phyloP scores from a whole-genome alignment of 108 stramenopile species.

The Cyclotella cryptica region DNA sequence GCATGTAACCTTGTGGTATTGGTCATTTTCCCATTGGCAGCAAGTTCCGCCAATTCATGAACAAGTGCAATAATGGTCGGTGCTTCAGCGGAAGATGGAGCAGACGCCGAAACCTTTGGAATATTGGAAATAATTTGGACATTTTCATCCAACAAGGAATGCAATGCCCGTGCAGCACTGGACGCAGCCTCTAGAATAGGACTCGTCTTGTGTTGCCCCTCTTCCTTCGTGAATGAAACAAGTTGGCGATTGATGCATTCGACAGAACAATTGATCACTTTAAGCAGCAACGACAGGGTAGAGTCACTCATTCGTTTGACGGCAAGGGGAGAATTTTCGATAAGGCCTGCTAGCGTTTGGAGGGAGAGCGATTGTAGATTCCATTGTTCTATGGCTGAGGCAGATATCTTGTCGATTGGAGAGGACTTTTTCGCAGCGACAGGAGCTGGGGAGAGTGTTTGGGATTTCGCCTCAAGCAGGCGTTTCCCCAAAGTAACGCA shows the following conservation, averaged over 20 bases:
- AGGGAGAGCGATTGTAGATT: constrained; percentile 34
- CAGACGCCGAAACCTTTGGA: background rate
- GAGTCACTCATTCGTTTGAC: constrained; percentile 20
- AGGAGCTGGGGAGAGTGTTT: background rate
- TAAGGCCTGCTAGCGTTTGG: constrained; percentile 40
- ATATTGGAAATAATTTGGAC: constrained; percentile 32
- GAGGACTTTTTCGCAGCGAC: background rate
- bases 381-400: constrained; percentile 42
- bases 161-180: constrained; percentile 64
- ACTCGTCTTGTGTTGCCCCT: background rate
- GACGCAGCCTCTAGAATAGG: constrained; percentile 42
- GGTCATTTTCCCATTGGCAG: constrained; percentile 13
- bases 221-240: background rate
- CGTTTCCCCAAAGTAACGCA: constrained; percentile 4
- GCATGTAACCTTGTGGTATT: constrained; percentile 56
- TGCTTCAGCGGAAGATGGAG: background rate
- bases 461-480: background rate
- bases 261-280: constrained; percentile 5
- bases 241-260: background rate
- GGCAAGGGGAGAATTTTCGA: constrained; percentile 43
- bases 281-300: background rate
- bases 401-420: constrained; percentile 11
- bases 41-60: constrained; percentile 11
- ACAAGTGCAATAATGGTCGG: background rate
- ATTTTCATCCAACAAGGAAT: constrained; percentile 81